Evolutionary conservation across 345 rosid genomes (phyloP).

Genomic region (Eucalyptus sideroxylon): DNA sequence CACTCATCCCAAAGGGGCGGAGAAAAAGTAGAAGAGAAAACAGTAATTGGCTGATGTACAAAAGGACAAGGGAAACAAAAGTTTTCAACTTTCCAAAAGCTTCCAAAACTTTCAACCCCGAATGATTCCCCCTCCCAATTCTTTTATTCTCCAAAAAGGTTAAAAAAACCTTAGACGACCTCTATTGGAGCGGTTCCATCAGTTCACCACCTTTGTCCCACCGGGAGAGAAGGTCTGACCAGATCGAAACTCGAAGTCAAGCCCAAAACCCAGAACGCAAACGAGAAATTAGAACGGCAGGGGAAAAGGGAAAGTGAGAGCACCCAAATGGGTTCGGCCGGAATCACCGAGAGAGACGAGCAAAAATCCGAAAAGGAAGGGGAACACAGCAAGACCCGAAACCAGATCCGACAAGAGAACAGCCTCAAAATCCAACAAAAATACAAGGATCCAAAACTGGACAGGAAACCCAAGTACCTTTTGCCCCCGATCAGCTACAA

Average conservation of each 20-base stretch:
- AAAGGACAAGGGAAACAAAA: constrained; percentile 21
- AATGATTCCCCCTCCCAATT: neutral
- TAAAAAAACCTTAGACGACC: neutral
- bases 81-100: constrained; percentile 32
- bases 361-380: neutral
- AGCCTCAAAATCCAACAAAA: neutral
- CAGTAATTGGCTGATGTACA: constrained; percentile 8
- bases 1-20: constrained; percentile 3
- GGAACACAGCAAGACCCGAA: neutral
- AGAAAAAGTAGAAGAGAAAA: neutral
- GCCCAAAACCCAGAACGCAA: neutral
- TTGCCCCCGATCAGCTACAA: neutral
- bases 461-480: neutral
- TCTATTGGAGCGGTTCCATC: neutral
- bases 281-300: neutral
- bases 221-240: neutral
- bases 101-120: constrained; percentile 24
- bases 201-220: neutral
- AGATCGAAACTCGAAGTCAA: constrained; percentile 2
- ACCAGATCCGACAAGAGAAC: neutral
- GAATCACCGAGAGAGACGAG: neutral
- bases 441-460: neutral
- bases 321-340: neutral
- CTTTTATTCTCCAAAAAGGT: neutral
- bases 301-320: neutral